A percentile compares a stretch with the other conserved stretches of the same genome.
Evolutionary conservation across 345 rosid species (phyloP).

Genomic region (Bruguiera sexangula): DNA sequence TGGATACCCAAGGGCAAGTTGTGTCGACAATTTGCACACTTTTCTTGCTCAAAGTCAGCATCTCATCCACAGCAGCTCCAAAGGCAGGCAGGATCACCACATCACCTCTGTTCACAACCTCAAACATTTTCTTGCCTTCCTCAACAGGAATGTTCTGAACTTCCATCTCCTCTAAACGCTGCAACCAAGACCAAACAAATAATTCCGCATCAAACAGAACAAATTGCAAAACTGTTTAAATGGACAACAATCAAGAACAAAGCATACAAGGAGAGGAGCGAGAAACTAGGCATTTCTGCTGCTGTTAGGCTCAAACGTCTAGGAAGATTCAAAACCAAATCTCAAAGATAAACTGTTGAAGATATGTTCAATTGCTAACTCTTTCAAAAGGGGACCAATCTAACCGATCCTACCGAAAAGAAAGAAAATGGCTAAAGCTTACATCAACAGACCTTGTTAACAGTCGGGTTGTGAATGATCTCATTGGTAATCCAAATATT

Average conservation of each 20-base stretch:
- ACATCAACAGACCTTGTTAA: slow-evolving; percentile 56
- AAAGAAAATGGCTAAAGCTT: neutral
- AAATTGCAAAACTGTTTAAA: neutral
- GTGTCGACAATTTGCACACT: slow-evolving; percentile 91
- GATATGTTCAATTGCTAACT: no score
- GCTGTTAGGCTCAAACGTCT: no score
- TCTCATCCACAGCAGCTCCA: slow-evolving; percentile 94
- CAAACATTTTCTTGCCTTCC: slow-evolving; percentile 74
- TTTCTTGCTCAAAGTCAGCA: slow-evolving; percentile 60
- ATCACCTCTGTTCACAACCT: slow-evolving; percentile 71
- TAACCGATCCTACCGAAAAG: neutral
- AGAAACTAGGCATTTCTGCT: no score
- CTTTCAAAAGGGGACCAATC: neutral
- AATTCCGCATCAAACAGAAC: neutral
- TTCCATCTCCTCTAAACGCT: slow-evolving; percentile 88
- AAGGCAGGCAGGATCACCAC: slow-evolving; percentile 95
- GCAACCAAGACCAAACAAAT: slow-evolving; percentile 21
- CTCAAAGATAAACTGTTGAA: no score
- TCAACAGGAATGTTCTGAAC: slow-evolving; percentile 61
- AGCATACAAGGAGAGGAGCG: neutral
- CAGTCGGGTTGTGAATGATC: slow-evolving; percentile 91
- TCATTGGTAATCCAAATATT: slow-evolving; percentile 93
- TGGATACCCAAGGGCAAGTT: slow-evolving; percentile 98
- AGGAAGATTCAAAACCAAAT: no score
- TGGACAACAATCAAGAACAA: neutral